phyloP scores from a whole-genome alignment of 1,284 basidiomycete genomes.

The Cryptococcus sp. region DNA sequence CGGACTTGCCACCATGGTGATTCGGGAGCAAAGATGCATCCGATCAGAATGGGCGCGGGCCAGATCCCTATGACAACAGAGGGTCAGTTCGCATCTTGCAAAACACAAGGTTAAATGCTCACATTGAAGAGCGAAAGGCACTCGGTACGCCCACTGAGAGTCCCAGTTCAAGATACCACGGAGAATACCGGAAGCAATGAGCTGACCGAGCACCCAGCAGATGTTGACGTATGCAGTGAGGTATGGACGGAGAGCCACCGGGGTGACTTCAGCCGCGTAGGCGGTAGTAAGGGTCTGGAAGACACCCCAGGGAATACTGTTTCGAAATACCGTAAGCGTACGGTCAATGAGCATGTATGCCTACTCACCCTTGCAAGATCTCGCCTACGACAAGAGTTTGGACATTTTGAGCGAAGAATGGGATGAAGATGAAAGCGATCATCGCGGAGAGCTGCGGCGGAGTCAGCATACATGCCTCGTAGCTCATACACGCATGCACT shows the following conservation, averaged over 20 bases:
- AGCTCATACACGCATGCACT: background rate
- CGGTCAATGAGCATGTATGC: background rate
- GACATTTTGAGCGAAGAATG: constrained; percentile 48
- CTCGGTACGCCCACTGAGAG: constrained; percentile 24
- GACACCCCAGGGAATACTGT: constrained; percentile 3
- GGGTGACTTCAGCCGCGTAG: constrained; percentile 58
- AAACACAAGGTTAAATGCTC: background rate
- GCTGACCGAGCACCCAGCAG: constrained; percentile 56
- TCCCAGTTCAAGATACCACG: constrained; percentile 15
- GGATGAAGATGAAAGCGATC: constrained; percentile 43
- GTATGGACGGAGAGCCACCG: constrained; percentile 36
- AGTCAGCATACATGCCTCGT: background rate
- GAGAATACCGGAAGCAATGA: constrained; percentile 29
- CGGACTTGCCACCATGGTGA: constrained; percentile 38
- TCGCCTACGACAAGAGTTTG: constrained; percentile 48
- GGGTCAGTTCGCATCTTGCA: background rate
- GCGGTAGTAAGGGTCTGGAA: constrained; percentile 44
- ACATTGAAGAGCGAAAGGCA: constrained; percentile 5
- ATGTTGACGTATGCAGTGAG: constrained; percentile 53
- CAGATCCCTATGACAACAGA: constrained; percentile 46
- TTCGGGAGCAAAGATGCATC: constrained; percentile 28
- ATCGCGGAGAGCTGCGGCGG: background rate
- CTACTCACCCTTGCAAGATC: constrained; percentile 28
- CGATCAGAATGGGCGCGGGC: constrained; percentile 37
- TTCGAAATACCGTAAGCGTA: background rate